Evolutionary conservation across 768 basidiomycete genomes (phyloP), one percentile per base, ranked within the genome.

Genomic region (Lyophyllum atratum): DNA sequence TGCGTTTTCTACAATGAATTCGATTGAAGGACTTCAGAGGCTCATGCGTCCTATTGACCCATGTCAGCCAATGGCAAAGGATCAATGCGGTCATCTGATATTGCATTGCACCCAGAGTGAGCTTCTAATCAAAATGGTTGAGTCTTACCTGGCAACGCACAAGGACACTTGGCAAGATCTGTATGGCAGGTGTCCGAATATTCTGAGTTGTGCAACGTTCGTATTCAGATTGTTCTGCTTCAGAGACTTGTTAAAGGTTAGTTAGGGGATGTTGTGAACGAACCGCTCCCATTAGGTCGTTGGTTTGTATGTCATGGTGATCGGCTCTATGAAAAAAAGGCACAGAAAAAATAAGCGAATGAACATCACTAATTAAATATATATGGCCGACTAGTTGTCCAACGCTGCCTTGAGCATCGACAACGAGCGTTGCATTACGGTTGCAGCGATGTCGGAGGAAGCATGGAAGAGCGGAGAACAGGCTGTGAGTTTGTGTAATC

Each of bases 401-500:
- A 34, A 10, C 1, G 19, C 50, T 39, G 26, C 12, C 37, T 49
- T 42, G 45, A 46, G n/a, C 48, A n/a, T 31, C 49, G 37, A 61
- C 37, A 25, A 52, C 21, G 28, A 49, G 34, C 12, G 43, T 21
- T 19, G 42, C n/a, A n/a, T n/a, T n/a, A n/a, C n/a, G n/a, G n/a
- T 53, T 52, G n/a, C 48, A 55, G 29, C 25, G 34, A 51, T 51
- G 31, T 45, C 52, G 48, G 49, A 39, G 42, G 24, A 48, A 12
- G 21, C 37, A 47, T 61, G 59, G 57, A 57, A 45, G 25, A 26
- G 43, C 47, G 59, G 49, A 53, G 58, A 59, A 49, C 44, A 52
- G 21, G 52, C 60, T 59, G 63, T 62, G 44, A 59, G 59, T 61
- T 33, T 31, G 42, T 44, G 34, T 33, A 15, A 60, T 60, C 52